Percentiles rank a stretch among this genome's conserved stretches.
Conservation (phyloP, 73 alveolate genomes). For the Paramecium sonneborni region DNA sequence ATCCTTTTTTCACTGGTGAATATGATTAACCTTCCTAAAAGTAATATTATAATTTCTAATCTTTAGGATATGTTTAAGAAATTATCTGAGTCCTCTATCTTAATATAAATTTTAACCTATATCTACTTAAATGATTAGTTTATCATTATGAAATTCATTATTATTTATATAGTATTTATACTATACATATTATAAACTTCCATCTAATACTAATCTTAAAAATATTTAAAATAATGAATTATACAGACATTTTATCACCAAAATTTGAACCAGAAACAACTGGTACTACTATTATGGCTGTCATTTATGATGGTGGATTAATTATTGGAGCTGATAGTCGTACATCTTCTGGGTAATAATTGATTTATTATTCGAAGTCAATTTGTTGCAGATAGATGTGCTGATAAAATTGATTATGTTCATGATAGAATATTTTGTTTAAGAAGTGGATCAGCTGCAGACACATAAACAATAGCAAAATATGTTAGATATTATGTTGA, state of each 20-base stretch:
- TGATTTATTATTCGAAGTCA: slow-evolving; percentile 33
- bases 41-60: not conserved
- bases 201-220: not conserved
- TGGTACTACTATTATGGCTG: slow-evolving; percentile 88
- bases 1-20: slow-evolving; percentile 29
- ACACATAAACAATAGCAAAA: slow-evolving; percentile 87
- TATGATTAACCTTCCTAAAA: not conserved
- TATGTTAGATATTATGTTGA: slow-evolving; percentile 84
- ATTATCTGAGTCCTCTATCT: not conserved
- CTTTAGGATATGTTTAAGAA: not conserved
- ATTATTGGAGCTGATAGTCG: slow-evolving; percentile 92
- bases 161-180: not conserved
- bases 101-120: not conserved
- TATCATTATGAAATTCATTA: not conserved
- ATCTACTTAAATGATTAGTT: not conserved
- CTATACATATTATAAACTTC: not conserved
- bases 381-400: slow-evolving; percentile 88
- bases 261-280: slow-evolving; percentile 58
- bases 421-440: slow-evolving; percentile 86
- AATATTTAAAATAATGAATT: slow-evolving; percentile 25
- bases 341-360: slow-evolving; percentile 77
- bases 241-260: not conserved
- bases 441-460: slow-evolving; percentile 95
- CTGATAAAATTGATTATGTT: slow-evolving; percentile 92
- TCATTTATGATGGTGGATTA: slow-evolving; percentile 88